Evolutionary conservation across 129 eudicot genomes (phyloP), one percentile per base, ranked within the genome.

Genomic region (Escallonia herrerae): DNA sequence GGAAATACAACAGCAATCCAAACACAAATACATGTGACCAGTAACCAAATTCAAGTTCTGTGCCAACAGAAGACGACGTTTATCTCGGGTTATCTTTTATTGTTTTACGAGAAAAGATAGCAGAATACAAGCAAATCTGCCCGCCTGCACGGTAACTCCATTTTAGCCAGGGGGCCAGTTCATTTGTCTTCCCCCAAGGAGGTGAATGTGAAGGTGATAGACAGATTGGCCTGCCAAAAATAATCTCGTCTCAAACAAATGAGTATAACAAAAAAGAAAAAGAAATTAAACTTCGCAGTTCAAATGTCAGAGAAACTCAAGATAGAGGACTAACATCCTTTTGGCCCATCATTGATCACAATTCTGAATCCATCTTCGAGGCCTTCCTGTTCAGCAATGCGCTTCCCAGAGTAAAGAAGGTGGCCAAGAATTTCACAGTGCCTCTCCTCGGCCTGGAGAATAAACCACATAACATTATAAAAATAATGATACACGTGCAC

Each of bases 81-180:
- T 22, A 22, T 22, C 33, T 22, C 33, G 33, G 33, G 1, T 22
- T 22, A 22, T 22, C 33, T 22, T 22, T 22, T 22, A 22, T 22
- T 22, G 33, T 22, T 22, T 22, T 22, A 1, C 33, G 33, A 22
- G 1, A 22, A 22, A 22, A 22, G 33, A 22, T 22, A 22, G 33
- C 33, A 22, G 33, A 22, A 22, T 22, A 22, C 33, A 22, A 22
- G 33, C 33, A 22, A 22, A 22, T 22, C 33, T 22, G 33, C 1
- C 33, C 1, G 33, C 33, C 33, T 22, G 33, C 33, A 22, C 33
- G 33, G 33, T 22, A 22, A 22, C 33, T 22, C 33, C 33, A 12
- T 10, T 43, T 89, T 86, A 89, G 72, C 99, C 99, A 65, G 99
- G 96, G 11, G 99, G 99, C 99, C 99, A 93, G 82, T 83, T 89